Conservation (phyloP, 495 filamentous ascomycete species). For the Trichoderma erinaceum region DNA sequence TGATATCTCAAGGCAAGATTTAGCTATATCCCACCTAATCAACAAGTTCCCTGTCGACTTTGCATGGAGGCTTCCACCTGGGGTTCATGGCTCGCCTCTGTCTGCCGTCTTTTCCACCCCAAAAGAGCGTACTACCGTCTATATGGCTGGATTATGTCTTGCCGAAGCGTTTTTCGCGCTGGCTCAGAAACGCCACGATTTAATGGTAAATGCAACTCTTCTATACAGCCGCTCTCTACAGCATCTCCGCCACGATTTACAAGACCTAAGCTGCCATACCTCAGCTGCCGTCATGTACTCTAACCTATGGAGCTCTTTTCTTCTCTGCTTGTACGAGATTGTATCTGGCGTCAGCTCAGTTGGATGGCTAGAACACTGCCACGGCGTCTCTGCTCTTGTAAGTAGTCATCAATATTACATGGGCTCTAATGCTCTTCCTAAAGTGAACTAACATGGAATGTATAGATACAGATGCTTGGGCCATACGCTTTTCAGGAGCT, state of each 20-base stretch:
- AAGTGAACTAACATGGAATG: background rate
- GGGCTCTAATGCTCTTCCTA: background rate
- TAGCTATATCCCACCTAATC: background rate
- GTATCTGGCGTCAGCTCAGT: background rate
- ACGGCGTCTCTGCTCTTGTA: background rate
- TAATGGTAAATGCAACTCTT: background rate
- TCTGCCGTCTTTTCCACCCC: background rate
- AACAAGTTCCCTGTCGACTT: background rate
- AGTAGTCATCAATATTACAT: no score
- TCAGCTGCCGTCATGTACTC: background rate
- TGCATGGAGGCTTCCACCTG: background rate
- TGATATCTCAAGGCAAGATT: background rate
- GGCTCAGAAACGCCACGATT: background rate
- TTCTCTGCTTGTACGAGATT: background rate
- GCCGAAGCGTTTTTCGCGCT: background rate
- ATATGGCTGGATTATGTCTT: background rate
- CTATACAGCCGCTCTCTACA: background rate
- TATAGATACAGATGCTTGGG: background rate
- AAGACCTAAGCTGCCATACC: background rate
- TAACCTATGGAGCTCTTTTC: slow-evolving; percentile 1
- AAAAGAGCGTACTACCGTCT: background rate
- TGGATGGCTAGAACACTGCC: background rate
- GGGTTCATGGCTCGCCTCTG: background rate
- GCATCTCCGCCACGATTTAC: background rate
- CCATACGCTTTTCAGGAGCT: background rate